Percentiles rank a stretch among this genome's conserved stretches.
Evolutionary conservation across 139 green algal species (phyloP).

Genomic region (Micractinium conductrix): DNA sequence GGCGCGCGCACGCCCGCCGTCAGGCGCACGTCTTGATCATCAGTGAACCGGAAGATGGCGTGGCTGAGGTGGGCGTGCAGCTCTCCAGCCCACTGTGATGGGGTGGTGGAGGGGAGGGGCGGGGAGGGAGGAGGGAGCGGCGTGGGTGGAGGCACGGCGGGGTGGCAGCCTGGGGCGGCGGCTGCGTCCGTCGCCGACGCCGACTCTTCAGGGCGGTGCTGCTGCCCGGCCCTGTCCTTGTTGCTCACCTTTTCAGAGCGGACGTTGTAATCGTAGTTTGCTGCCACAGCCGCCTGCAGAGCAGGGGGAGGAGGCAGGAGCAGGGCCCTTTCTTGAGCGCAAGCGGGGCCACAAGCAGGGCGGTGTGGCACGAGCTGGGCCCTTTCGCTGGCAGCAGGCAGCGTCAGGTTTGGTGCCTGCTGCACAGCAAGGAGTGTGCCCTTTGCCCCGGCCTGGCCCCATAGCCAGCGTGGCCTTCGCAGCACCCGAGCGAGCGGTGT

Average conservation of each 20-base stretch:
- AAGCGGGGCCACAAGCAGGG: not conserved
- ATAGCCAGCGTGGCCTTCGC: too few relatives aligned
- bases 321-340: not conserved
- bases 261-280: slow-evolving; percentile 48
- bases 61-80: slow-evolving; percentile 29
- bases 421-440: not conserved
- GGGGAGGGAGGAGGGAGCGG: too few relatives aligned
- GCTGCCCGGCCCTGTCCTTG: too few relatives aligned
- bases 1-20: slow-evolving; percentile 30
- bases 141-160: too few relatives aligned
- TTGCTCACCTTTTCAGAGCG: slow-evolving; percentile 28
- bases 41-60: slow-evolving; percentile 42
- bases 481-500: not conserved
- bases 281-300: not conserved
- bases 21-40: slow-evolving; percentile 37
- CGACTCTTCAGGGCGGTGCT: too few relatives aligned
- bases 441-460: too few relatives aligned
- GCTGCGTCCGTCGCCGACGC: too few relatives aligned
- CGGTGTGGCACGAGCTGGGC: too few relatives aligned
- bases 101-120: not conserved
- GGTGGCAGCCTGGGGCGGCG: too few relatives aligned
- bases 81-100: slow-evolving; percentile 38
- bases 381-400: not conserved
- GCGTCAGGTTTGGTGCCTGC: not conserved
- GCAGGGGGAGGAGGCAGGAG: too few relatives aligned